phyloP scores from a whole-genome alignment of 305 asterid species.

The Withania somnifera region DNA sequence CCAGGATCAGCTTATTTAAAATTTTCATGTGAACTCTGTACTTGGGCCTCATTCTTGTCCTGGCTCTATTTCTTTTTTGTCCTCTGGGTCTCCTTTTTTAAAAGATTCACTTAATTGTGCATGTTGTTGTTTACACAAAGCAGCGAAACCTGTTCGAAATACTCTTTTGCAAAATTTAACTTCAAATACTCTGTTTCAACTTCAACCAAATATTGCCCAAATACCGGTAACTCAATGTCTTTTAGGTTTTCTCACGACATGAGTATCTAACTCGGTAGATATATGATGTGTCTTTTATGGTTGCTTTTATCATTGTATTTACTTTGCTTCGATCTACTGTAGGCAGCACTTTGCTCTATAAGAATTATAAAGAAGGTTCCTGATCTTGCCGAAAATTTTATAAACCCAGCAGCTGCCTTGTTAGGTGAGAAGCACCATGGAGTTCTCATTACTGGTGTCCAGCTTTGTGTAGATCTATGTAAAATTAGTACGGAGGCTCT shows the following conservation, averaged over 20 bases:
- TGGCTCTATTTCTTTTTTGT: neutral
- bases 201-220: neutral
- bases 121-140: neutral
- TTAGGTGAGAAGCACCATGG: constrained; percentile 98
- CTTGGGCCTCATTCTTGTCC: neutral
- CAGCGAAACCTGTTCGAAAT: neutral
- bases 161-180: neutral
- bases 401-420: constrained; percentile 66
- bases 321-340: constrained; percentile 22
- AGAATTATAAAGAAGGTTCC: constrained; percentile 96
- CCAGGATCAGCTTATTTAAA: neutral
- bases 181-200: neutral
- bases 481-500: constrained; percentile 77
- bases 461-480: constrained; percentile 83
- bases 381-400: constrained; percentile 88
- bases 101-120: neutral
- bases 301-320: neutral
- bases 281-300: neutral
- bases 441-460: constrained; percentile 87
- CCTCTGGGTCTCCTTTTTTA: neutral
- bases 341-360: constrained; percentile 96
- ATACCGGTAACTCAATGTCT: neutral
- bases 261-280: neutral
- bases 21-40: neutral
- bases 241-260: neutral